A percentile compares a stretch with the other conserved stretches of the same genome.
Conservation (phyloP, 129 eudicot genomes). For the Ambrosia artemisiifolia region DNA sequence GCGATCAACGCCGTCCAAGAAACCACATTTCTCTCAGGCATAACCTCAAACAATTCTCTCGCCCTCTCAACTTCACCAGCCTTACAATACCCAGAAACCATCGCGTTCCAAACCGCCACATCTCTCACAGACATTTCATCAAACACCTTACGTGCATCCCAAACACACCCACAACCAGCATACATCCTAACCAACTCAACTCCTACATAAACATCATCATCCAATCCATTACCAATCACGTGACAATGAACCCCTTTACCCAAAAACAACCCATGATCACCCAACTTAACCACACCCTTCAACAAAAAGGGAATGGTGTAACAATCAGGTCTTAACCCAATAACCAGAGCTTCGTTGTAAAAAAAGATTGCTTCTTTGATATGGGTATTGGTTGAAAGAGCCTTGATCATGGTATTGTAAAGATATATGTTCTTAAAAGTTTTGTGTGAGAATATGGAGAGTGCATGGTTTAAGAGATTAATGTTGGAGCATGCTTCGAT, state of each 20-base stretch:
- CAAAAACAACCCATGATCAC: constrained; percentile 1
- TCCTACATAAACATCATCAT: constrained; percentile 27
- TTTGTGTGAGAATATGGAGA: constrained; percentile 31
- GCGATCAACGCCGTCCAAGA: constrained; percentile 49
- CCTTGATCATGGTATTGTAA: constrained; percentile 56
- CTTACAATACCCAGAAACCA: constrained; percentile 56
- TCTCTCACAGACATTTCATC: constrained; percentile 41
- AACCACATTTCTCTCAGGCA: constrained; percentile 41
- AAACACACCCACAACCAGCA: constrained; percentile 23
- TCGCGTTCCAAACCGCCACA: constrained; percentile 50
- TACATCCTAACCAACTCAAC: constrained; percentile 42
- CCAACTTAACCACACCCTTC: constrained; percentile 39
- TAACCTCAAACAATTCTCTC: constrained; percentile 26
- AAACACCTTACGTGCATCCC: constrained; percentile 47
- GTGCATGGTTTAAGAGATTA: constrained; percentile 32
- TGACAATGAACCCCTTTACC: constrained; percentile 49
- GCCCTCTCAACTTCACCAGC: constrained; percentile 38
- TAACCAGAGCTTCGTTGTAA: constrained; percentile 27
- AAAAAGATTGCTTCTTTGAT: constrained; percentile 33
- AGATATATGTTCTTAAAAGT: constrained; percentile 22
- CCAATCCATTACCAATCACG: constrained; percentile 34
- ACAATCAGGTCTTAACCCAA: constrained; percentile 41
- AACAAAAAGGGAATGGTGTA: constrained; percentile 45
- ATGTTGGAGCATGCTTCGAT: constrained; percentile 36
- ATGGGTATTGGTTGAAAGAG: constrained; percentile 1